Evolutionary conservation across 352 stramenopile species (phyloP), one percentile per base, ranked within the genome.

Genomic region (Plasmopara viticola): DNA sequence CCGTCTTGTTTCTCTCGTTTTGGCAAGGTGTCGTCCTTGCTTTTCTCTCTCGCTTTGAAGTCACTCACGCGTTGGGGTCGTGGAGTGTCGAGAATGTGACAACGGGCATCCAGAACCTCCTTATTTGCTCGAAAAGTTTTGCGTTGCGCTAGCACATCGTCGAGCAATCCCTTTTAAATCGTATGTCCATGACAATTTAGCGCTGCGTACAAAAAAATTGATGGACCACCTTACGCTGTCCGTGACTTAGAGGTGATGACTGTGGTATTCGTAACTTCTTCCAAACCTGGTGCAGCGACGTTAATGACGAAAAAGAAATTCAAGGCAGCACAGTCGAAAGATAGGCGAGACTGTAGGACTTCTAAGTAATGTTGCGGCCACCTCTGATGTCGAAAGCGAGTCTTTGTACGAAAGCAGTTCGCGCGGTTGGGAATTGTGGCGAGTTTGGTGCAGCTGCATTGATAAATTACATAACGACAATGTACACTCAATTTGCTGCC

Each of bases 91-190:
- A 98, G 64, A 95, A 98, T 66, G 92, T 98, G 51, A 95, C 91
- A 5, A 98, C 95, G 45, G 95, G 91, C 48, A 88, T 98, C 45
- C 95, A 99, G 65, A 98, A 98, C 63, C 87, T 99, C 55, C 84
- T 99, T 20, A 98, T 99, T 68, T 99, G 97, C 74, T 98, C 42
- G 96, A 99, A 74, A 99, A 99, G 97, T 92, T 97, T 44, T 84
- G 98, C 35, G 97, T 98, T 35, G 84, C 87, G 3, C 79, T 98
- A 51, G 95, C 94, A 9, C 96, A 99, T 72, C 97, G 97, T 40
- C 95, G 92, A 58, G 95, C 95, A 25, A 99, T 99, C 66, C 88
- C 94, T 0, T 94, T 90, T 44, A 74, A 92, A 10, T 89, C 96
- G 47, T 94, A 90, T 46, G 43, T 73, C 4, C 67, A 78, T 63